Conservation (phyloP, 805 yeast species). For the Saccharomycopsis sp. region DNA sequence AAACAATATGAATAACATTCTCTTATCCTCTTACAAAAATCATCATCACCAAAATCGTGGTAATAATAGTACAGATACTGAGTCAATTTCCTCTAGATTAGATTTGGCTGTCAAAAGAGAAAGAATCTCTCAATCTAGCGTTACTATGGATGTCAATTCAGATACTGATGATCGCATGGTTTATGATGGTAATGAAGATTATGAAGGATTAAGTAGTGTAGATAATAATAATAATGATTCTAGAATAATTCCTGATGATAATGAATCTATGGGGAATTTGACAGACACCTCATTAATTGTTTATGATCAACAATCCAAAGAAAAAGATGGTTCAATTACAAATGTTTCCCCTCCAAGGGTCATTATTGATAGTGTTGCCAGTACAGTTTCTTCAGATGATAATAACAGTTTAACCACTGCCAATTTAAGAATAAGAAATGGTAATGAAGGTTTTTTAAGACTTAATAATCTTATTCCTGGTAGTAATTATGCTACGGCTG, state of each 20-base stretch:
- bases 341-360: background rate
- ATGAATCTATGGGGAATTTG: background rate
- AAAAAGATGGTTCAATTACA: background rate
- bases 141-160: background rate
- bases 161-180: background rate
- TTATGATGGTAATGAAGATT: conserved; percentile 1
- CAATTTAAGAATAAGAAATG: background rate
- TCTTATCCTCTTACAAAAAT: background rate
- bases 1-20: background rate
- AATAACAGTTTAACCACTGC: background rate
- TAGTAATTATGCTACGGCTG: conserved; percentile 1
- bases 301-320: background rate
- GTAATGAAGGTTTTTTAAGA: background rate
- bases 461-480: background rate
- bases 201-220: background rate
- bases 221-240: background rate
- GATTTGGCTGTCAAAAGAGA: background rate
- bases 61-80: background rate
- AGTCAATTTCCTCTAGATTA: background rate
- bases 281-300: background rate
- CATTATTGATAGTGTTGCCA: background rate
- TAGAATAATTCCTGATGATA: conserved; percentile 1
- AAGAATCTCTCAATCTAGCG: background rate
- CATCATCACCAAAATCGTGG: background rate
- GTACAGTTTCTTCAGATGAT: background rate